A percentile compares a stretch with the other conserved stretches of the same genome.
These are phyloP conservation scores for Pseudogymnoascus verrucosus DNA, from an alignment of 2,329 filamentous ascomycete genomes.

Conservation along the genomic window DNA sequence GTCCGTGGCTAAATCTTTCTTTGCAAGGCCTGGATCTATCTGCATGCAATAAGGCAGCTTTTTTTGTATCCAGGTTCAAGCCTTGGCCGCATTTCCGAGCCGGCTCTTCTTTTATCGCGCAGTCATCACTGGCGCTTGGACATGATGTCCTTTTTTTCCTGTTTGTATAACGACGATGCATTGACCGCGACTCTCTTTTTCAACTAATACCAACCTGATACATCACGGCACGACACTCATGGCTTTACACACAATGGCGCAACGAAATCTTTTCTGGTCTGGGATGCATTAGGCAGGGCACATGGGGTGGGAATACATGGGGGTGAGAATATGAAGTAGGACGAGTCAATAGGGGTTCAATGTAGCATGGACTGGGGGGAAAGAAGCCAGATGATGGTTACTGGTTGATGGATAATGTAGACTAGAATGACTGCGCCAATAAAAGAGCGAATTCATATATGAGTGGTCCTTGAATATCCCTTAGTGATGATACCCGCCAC, in stretches of 20 bases:
- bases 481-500: neutral
- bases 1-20: neutral
- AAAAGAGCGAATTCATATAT: neutral
- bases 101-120: neutral
- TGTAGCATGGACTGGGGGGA: neutral
- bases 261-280: neutral
- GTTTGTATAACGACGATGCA: neutral
- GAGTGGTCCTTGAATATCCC: neutral
- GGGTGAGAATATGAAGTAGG: neutral
- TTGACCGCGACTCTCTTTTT: neutral
- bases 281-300: neutral
- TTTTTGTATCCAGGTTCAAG: conserved; percentile 1
- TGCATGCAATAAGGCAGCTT: neutral
- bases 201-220: neutral
- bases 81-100: too few relatives aligned
- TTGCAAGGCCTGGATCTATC: neutral
- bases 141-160: neutral
- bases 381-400: neutral
- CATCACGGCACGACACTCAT: neutral
- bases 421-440: neutral
- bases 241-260: neutral
- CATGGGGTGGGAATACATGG: neutral
- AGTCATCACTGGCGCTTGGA: neutral
- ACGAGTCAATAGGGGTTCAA: neutral
- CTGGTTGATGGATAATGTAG: neutral